phyloP scores from a whole-genome alignment of 108 stramenopile species.

The Cyclotella cryptica region DNA sequence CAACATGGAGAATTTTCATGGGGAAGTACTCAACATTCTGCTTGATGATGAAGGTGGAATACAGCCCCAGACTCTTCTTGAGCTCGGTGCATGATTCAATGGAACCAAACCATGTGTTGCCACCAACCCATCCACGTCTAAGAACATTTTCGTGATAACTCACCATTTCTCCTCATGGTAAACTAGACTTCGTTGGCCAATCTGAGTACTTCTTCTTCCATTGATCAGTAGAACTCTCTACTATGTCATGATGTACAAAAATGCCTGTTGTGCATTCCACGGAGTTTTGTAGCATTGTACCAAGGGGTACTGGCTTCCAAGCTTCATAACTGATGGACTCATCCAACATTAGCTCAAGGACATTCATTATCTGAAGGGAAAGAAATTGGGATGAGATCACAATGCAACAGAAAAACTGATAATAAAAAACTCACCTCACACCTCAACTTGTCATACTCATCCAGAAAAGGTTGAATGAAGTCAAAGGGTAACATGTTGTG shows the following conservation, averaged over 20 bases:
- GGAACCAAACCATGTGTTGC: slow-evolving; percentile 35
- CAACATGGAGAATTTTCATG: slow-evolving; percentile 1
- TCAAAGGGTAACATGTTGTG: too few species aligned
- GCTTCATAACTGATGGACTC: slow-evolving; percentile 16
- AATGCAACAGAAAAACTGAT: too few species aligned
- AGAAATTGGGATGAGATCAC: too few species aligned
- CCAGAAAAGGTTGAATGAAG: too few species aligned
- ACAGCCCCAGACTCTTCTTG: not conserved
- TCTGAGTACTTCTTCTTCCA: not conserved
- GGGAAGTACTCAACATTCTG: slow-evolving; percentile 14
- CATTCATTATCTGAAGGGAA: too few species aligned
- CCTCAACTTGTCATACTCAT: too few species aligned
- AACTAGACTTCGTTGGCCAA: not conserved
- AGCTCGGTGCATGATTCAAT: slow-evolving; percentile 5
- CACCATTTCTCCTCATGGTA: not conserved
- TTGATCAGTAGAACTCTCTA: not conserved
- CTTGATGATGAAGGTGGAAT: slow-evolving; percentile 14
- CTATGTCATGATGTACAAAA: slow-evolving; percentile 12
- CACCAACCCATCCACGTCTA: slow-evolving; percentile 9
- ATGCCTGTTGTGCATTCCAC: slow-evolving; percentile 18
- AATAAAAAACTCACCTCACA: too few species aligned
- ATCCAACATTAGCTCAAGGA: not conserved
- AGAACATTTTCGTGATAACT: not conserved
- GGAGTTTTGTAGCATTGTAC: slow-evolving; percentile 20
- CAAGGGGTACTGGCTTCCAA: slow-evolving; percentile 26